Conservation (phyloP, 2,329 filamentous ascomycete species). For the Beauveria brongniartii region DNA sequence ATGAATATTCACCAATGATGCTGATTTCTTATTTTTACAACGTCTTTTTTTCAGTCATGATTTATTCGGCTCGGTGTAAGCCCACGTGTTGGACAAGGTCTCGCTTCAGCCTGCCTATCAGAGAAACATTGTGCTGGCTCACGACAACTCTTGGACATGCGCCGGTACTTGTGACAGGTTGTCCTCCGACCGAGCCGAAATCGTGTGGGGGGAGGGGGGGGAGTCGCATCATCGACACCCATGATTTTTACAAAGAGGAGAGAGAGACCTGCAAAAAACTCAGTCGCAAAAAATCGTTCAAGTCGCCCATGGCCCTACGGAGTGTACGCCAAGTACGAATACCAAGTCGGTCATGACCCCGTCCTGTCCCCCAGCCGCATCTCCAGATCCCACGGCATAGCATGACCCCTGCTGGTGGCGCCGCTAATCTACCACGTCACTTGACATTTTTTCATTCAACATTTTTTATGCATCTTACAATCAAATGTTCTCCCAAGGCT, state of each 20-base stretch:
- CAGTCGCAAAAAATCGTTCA: background rate
- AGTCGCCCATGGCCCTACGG: background rate
- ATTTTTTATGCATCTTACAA: background rate
- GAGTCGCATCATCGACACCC: no score
- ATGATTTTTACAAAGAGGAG: background rate
- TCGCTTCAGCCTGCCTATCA: conserved; percentile 1
- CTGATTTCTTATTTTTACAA: background rate
- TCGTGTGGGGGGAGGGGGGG: background rate
- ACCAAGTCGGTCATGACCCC: background rate
- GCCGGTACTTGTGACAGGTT: background rate
- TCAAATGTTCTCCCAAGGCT: background rate
- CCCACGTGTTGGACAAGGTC: conserved; percentile 1
- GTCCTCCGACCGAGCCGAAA: background rate
- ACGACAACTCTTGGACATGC: background rate
- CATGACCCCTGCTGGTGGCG: background rate
- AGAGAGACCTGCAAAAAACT: background rate
- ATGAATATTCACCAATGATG: background rate
- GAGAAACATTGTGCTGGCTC: background rate
- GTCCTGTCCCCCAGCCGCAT: background rate
- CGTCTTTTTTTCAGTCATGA: background rate
- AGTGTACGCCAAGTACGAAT: no score
- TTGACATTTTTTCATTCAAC: background rate
- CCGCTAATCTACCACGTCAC: background rate
- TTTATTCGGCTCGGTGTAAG: background rate
- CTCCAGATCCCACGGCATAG: background rate